Evolutionary conservation across 2,329 filamentous ascomycete genomes (phyloP).

Genomic region (Leptographium radiaticola): DNA sequence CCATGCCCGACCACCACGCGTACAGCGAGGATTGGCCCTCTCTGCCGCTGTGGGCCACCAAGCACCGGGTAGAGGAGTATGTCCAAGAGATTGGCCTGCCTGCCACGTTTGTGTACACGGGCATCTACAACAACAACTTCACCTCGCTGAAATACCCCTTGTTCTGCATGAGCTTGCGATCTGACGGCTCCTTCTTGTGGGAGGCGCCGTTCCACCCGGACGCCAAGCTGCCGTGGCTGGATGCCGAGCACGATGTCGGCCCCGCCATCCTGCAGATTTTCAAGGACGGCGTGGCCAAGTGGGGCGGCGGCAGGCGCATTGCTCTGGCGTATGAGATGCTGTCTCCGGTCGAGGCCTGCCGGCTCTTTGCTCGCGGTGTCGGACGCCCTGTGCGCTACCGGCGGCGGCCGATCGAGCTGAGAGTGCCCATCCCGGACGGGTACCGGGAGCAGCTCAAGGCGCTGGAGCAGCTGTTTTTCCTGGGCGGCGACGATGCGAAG

Average conservation of each 20-base stretch:
- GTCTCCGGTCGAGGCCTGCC: conserved; percentile 70
- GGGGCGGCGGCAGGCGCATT: conserved; percentile 61
- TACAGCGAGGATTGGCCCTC: conserved; percentile 68
- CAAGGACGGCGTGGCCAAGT: conserved; percentile 80
- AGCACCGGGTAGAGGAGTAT: conserved; percentile 88
- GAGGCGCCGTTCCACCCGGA: conserved; percentile 87
- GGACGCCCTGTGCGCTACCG: conserved; percentile 68
- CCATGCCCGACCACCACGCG: conserved; percentile 86
- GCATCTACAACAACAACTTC: conserved; percentile 99
- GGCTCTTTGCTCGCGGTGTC: conserved; percentile 66
- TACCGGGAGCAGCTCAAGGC: conserved; percentile 79
- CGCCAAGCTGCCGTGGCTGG: conserved; percentile 82
- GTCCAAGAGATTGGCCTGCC: conserved; percentile 70
- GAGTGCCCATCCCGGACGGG: conserved; percentile 72
- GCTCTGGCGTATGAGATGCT: conserved; percentile 85
- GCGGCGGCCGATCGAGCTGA: conserved; percentile 66
- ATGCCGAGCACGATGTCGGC: conserved; percentile 91
- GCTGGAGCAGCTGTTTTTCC: conserved; percentile 45
- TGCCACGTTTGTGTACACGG: conserved; percentile 87
- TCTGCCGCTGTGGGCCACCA: conserved; percentile 80
- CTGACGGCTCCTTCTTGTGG: conserved; percentile 82
- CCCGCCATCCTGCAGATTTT: conserved; percentile 87
- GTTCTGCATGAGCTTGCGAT: conserved; percentile 84
- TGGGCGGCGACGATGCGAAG: conserved; percentile 34
- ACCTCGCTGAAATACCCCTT: conserved; percentile 84